These are phyloP conservation scores for Saccharum spontaneum DNA, from an alignment of 176 grass and related monocot genomes.

Conservation along the genomic window DNA sequence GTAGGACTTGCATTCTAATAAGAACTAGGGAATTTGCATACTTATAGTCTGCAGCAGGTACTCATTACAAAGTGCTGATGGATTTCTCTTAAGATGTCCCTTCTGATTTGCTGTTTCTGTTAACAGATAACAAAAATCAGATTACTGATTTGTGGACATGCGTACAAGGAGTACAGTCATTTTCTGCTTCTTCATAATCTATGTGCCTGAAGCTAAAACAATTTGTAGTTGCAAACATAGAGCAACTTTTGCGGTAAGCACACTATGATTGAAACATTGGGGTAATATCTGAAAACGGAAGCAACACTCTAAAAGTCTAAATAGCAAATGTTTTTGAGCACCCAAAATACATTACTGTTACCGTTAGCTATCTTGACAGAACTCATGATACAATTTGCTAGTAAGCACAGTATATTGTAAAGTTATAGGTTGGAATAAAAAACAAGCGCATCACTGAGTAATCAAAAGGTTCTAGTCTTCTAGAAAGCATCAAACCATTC, in stretches of 20 bases:
- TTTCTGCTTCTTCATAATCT: background rate
- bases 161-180: background rate
- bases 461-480: conserved; percentile 17
- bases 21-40: conserved; percentile 2
- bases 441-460: background rate
- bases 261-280: background rate
- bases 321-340: conserved; percentile 14
- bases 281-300: background rate
- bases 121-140: conserved; percentile 25
- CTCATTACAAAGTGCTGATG: background rate
- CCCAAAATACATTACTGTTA: background rate
- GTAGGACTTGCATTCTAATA: background rate
- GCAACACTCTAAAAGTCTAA: background rate
- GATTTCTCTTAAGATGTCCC: conserved; percentile 29
- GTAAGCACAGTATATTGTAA: background rate
- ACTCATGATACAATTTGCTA: background rate
- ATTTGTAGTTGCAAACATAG: background rate
- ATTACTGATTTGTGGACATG: background rate
- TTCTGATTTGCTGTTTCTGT: conserved; percentile 44
- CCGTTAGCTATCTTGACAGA: background rate
- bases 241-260: background rate
- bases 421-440: background rate
- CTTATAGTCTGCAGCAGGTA: background rate
- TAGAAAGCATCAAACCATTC: conserved; percentile 28
- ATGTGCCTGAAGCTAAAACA: background rate